phyloP scores from a whole-genome alignment of 2,329 filamentous ascomycete species.

The Monosporascus sp. region DNA sequence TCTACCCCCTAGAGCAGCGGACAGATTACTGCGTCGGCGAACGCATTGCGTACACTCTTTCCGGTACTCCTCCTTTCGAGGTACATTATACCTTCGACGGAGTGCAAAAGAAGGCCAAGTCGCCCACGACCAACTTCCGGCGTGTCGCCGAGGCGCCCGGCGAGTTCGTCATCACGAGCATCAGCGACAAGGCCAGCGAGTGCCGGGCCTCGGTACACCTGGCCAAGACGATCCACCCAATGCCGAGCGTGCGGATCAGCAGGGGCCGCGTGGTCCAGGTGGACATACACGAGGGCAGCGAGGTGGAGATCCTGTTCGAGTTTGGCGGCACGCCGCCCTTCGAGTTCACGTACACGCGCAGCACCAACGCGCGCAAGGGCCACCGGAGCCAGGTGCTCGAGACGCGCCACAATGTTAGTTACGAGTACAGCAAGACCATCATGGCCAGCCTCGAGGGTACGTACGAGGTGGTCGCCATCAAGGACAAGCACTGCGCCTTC shows the following conservation, averaged over 20 bases:
- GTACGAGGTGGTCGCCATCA: constrained; percentile 95
- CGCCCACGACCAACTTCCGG: constrained; percentile 76
- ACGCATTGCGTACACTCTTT: constrained; percentile 84
- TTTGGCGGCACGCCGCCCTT: constrained; percentile 96
- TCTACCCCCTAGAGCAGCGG: constrained; percentile 79
- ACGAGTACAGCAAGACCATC: constrained; percentile 76
- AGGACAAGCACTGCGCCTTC: constrained; percentile 88
- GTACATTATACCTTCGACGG: constrained; percentile 88
- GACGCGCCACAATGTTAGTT: constrained; percentile 80
- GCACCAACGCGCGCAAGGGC: constrained; percentile 75
- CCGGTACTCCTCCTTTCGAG: constrained; percentile 86
- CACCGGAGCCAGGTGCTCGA: constrained; percentile 79
- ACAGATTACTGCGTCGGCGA: constrained; percentile 94
- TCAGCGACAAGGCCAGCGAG: constrained; percentile 83
- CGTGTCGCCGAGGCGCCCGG: constrained; percentile 90
- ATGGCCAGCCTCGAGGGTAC: constrained; percentile 89
- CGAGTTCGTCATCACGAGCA: constrained; percentile 77
- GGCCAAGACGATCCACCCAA: constrained; percentile 79
- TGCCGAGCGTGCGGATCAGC: constrained; percentile 86
- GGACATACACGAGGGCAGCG: constrained; percentile 94
- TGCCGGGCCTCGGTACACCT: constrained; percentile 78
- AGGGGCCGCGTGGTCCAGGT: constrained; percentile 75
- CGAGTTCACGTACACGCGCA: constrained; percentile 94
- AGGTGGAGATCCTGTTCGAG: constrained; percentile 88
- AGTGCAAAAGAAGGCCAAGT: constrained; percentile 70